Percentiles rank a stretch among this genome's conserved stretches.
phyloP scores from a whole-genome alignment of 148 eudicot genomes.

The Rhododendron henanense region DNA sequence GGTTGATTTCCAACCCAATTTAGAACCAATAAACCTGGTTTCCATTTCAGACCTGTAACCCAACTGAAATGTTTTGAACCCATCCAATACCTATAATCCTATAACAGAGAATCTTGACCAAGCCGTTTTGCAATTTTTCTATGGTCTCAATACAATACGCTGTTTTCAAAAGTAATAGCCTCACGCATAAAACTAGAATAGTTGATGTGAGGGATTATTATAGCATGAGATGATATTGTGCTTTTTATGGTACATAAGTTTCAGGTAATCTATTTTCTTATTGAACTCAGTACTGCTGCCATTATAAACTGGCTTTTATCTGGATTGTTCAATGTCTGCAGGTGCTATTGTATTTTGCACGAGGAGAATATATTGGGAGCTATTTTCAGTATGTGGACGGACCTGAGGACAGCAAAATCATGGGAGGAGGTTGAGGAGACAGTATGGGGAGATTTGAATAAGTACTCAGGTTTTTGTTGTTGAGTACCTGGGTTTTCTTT shows the following conservation, averaged over 20 bases:
- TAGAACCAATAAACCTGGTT: neutral
- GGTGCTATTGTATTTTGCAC: conserved; percentile 91
- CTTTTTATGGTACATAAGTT: neutral
- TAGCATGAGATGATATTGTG: neutral
- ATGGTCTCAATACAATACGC: neutral
- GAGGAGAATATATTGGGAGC: conserved; percentile 86
- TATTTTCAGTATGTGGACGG: conserved; percentile 70
- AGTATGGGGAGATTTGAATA: conserved; percentile 81
- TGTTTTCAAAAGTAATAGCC: neutral
- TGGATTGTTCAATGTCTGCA: conserved; percentile 24
- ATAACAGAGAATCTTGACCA: neutral
- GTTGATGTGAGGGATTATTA: neutral
- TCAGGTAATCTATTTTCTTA: neutral
- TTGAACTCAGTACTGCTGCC: neutral
- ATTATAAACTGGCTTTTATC: neutral
- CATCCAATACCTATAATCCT: neutral
- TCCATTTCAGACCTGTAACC: neutral
- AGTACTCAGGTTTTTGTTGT: conserved; percentile 22
- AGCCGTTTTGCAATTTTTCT: neutral
- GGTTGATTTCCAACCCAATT: neutral
- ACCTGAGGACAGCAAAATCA: conserved; percentile 53
- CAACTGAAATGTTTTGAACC: neutral
- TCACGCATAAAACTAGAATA: neutral
- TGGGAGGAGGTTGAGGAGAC: conserved; percentile 89
- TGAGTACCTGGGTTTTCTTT: neutral